Evolutionary conservation across 1,139 yeast genomes (phyloP).

Genomic region (Pichia cactophila): DNA sequence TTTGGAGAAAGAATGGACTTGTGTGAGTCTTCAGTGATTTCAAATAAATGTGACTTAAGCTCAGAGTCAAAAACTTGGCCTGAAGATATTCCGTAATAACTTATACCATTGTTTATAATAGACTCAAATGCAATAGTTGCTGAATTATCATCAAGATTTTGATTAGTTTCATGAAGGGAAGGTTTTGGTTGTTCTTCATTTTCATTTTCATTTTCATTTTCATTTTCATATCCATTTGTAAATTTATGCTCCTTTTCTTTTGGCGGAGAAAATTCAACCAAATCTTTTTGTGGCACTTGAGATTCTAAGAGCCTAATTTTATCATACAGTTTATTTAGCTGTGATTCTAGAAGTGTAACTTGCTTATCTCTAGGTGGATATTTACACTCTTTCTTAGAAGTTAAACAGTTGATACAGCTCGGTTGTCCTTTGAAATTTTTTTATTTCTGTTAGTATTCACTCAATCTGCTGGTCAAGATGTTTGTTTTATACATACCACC

Average conservation of each 20-base stretch:
- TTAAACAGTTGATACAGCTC: slow-evolving; percentile 7
- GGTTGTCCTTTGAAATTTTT: neutral
- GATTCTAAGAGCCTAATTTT: slow-evolving; percentile 32
- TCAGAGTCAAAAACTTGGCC: slow-evolving; percentile 18
- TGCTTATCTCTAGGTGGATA: slow-evolving; percentile 42
- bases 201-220: neutral
- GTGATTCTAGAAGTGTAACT: slow-evolving; percentile 43
- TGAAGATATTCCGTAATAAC: slow-evolving; percentile 14
- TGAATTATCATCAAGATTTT: slow-evolving; percentile 1
- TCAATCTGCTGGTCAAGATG: no score
- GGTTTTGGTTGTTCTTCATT: neutral
- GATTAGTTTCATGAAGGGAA: neutral
- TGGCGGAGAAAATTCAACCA: neutral
- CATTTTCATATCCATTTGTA: neutral
- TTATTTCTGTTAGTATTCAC: neutral
- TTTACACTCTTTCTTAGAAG: slow-evolving; percentile 30
- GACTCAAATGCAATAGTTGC: slow-evolving; percentile 6
- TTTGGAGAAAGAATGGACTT: slow-evolving; percentile 8
- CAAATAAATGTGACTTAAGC: slow-evolving; percentile 14
- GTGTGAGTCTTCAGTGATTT: slow-evolving; percentile 7
- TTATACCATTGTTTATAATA: slow-evolving; percentile 1
- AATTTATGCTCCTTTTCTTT: no score
- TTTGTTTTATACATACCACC: slow-evolving; percentile 24
- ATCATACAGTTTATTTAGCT: slow-evolving; percentile 34
- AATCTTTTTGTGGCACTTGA: slow-evolving; percentile 1